Evolutionary conservation across 352 stramenopile species (phyloP), one percentile per base, ranked within the genome.

Genomic region (Globisporangium barbulae): DNA sequence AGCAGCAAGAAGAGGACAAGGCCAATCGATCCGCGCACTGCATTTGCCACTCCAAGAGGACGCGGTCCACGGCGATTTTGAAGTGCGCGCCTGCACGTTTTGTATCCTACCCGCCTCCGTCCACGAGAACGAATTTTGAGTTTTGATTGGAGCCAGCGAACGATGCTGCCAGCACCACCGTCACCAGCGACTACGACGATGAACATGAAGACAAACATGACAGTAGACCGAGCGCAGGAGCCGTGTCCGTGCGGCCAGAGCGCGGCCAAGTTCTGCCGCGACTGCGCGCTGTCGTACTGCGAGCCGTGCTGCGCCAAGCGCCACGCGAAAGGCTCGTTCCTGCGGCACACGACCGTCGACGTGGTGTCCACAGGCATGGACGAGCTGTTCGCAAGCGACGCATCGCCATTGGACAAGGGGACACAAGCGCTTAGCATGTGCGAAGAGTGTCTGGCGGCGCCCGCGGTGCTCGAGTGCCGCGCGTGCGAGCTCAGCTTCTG

Each of bases 401-500:
- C 28, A 12, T 58, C 52, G 9, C 31, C 48, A 59, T 39, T 22
- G 37, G 8, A 31, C 64, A 60, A 56, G 49, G 52, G 59, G 44
- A 67, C 49, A 21, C 50, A 39, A 33, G 56, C 25, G 3, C 47
- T 48, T 19, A 68, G 31, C 28, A 54, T 58, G 33, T 91, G 83
- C 53, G 78, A 89, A 39, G 79, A 88, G 53, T 91, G 83, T 45
- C 17, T 42, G 2, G 31, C 52, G 30, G 15, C 28, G 0, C 5
- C 45, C 17, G 80, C 80, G 6, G 67, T 68, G 13, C 60, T 88
- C 42, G 54, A 53, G 33, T 91, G 80, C 52, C 53, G 53, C 10
- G 71, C 72, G 41, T 91, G 82, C 53, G 75, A 81, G 49, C 69
- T 91, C 22, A 54, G 68, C 28, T 72, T 82, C 53, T 91, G 83